Conservation (phyloP, 2,329 filamentous ascomycete species). For the Aurifilum marmelostoma region DNA sequence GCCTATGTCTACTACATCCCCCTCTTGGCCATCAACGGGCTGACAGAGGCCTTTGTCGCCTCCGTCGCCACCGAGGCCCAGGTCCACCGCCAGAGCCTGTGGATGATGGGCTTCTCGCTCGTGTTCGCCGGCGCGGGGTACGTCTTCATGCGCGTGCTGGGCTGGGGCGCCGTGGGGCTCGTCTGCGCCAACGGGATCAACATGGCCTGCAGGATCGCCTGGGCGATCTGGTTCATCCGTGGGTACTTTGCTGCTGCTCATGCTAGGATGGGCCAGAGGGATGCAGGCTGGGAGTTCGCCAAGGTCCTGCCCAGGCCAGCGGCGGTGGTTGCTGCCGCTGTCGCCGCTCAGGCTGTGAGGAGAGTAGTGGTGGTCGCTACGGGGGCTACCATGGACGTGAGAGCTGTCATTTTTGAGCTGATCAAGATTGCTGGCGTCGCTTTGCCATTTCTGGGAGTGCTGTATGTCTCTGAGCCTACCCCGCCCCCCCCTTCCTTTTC, state of each 20-base stretch:
- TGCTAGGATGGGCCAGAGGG: constrained; percentile 37
- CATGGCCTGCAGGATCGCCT: constrained; percentile 82
- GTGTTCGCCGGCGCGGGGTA: constrained; percentile 77
- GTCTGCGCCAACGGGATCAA: constrained; percentile 89
- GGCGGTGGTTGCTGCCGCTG: constrained; percentile 48
- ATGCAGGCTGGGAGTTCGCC: constrained; percentile 44
- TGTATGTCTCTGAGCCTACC: constrained; percentile 57
- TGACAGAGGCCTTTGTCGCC: constrained; percentile 90
- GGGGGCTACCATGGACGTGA: constrained; percentile 32
- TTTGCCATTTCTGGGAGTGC: constrained; percentile 54
- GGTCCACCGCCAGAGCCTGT: constrained; percentile 75
- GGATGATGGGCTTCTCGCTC: constrained; percentile 82
- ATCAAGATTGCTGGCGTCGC: constrained; percentile 54
- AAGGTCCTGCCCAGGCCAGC: constrained; percentile 48
- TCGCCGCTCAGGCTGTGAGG: constrained; percentile 47
- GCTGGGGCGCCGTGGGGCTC: constrained; percentile 76
- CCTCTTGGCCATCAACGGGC: constrained; percentile 86
- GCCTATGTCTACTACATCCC: constrained; percentile 93
- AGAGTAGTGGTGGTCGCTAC: constrained; percentile 33
- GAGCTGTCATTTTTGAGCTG: constrained; percentile 39
- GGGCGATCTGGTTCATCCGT: constrained; percentile 75
- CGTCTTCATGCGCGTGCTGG: constrained; percentile 69
- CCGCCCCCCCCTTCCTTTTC: no score
- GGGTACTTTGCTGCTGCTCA: constrained; percentile 56
- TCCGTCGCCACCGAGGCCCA: constrained; percentile 78